These are phyloP conservation scores for Bipolaris gigantea DNA, from an alignment of 2,329 filamentous ascomycete species.

Conservation along the genomic window DNA sequence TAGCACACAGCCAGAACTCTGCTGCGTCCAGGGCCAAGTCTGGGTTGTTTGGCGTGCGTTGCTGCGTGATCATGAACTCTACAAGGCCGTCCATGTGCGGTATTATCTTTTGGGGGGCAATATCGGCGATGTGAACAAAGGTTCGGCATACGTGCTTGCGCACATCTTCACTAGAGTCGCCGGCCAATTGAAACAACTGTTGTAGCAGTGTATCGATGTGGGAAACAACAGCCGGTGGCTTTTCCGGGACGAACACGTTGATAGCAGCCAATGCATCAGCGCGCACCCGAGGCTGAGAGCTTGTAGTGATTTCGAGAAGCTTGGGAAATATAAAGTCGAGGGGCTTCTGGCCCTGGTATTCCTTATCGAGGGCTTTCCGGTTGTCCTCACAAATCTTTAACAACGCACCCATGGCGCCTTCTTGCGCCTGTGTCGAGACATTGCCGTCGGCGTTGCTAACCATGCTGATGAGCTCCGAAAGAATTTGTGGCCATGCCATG, in stretches of 20 bases:
- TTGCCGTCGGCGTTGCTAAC: slow-evolving; percentile 73
- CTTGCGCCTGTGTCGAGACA: slow-evolving; percentile 72
- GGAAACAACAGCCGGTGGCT: slow-evolving; percentile 78
- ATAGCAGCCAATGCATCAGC: slow-evolving; percentile 79
- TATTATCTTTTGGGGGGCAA: slow-evolving; percentile 83
- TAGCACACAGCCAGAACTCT: slow-evolving; percentile 95
- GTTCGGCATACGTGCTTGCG: slow-evolving; percentile 90
- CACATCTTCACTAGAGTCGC: slow-evolving; percentile 77
- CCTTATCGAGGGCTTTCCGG: slow-evolving; percentile 78
- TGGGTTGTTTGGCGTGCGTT: slow-evolving; percentile 77
- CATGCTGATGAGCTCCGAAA: slow-evolving; percentile 79
- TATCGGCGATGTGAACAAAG: slow-evolving; percentile 89
- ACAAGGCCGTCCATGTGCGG: slow-evolving; percentile 87
- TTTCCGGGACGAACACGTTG: slow-evolving; percentile 87
- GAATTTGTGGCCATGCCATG: slow-evolving; percentile 85
- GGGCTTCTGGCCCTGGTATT: slow-evolving; percentile 85
- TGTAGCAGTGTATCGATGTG: slow-evolving; percentile 80
- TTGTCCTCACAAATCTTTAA: slow-evolving; percentile 98
- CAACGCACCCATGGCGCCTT: slow-evolving; percentile 91
- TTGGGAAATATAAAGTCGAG: slow-evolving; percentile 88
- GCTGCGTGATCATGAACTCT: slow-evolving; percentile 89
- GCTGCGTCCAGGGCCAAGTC: slow-evolving; percentile 92
- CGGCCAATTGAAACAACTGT: slow-evolving; percentile 78
- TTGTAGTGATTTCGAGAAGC: slow-evolving; percentile 82
- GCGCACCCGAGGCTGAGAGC: slow-evolving; percentile 74